A percentile compares a stretch with the other conserved stretches of the same genome.
Conservation (phyloP, 257 asterid species). For the Lavandula angustifolia region DNA sequence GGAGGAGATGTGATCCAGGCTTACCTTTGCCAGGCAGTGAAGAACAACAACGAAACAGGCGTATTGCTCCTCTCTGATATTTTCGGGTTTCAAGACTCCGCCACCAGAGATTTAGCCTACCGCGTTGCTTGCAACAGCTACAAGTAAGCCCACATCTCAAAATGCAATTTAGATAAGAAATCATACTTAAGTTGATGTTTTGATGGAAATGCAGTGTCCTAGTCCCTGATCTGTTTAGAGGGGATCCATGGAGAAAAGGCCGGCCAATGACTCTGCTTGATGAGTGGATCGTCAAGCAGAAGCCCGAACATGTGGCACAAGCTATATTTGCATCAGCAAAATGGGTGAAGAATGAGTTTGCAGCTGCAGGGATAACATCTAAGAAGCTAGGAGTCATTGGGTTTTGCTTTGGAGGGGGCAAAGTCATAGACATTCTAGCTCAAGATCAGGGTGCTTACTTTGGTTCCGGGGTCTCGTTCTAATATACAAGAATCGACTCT, state of each 20-base stretch:
- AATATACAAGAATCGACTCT: constrained; percentile 60
- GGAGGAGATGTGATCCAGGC: constrained; percentile 48
- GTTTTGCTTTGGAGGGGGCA: constrained; percentile 82
- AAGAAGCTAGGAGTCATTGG: constrained; percentile 75
- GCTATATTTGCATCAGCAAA: constrained; percentile 56
- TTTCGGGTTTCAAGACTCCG: constrained; percentile 68
- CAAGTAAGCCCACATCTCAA: constrained; percentile 53
- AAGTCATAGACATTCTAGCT: constrained; percentile 58
- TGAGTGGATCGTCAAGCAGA: constrained; percentile 54
- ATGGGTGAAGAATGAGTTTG: constrained; percentile 68
- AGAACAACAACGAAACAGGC: constrained; percentile 80
- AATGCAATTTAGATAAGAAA: constrained; percentile 1
- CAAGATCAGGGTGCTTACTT: constrained; percentile 58
- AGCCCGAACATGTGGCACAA: constrained; percentile 37
- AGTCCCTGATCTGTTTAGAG: constrained; percentile 71
- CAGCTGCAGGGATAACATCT: constrained; percentile 55
- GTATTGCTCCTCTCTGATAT: constrained; percentile 76
- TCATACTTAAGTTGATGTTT: constrained; percentile 23
- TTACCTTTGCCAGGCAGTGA: constrained; percentile 65
- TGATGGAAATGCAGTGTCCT: constrained; percentile 58
- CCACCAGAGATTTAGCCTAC: constrained; percentile 77
- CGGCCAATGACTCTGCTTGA: constrained; percentile 43
- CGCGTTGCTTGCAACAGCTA: constrained; percentile 83
- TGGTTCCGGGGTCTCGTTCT: constrained; percentile 67
- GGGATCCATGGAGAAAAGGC: constrained; percentile 74